Evolutionary conservation across 2,329 filamentous ascomycete genomes (phyloP), one percentile per base, ranked within the genome.

Genomic region (Colletotrichum aenigma): DNA sequence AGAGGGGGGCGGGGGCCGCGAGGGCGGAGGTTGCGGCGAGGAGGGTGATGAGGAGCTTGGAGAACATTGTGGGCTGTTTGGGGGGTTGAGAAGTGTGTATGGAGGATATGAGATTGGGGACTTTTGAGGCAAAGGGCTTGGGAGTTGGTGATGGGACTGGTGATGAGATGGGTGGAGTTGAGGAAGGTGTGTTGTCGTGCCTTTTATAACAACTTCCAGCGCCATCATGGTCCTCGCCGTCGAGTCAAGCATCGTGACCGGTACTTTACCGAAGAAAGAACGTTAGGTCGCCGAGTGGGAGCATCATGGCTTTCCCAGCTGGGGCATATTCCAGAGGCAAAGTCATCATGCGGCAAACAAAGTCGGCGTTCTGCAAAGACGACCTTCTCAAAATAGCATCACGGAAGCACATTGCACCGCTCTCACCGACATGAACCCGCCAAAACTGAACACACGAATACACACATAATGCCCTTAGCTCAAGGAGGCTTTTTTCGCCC

Each of bases 31-130:
- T 65, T 48, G 78, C 67, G 61, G 80, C 74, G 48, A 79, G 18
- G 32, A 78, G 61, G 28, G 79, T 55, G 56, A 80, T 24, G 68
- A 81, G n/a, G 8, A 77, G 77, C 56, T 78, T 79, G 79, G 80
- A 67, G 67, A 78, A 68, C 81, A 81, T 82, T 15, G 48, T 74
- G 66, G 32, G 38, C 13, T 9, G 34, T 30, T 24, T 32, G 6
- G 2, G 7, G 52, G 15, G 6, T 18, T 18, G 28, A 26, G 24
- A n/a, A 34, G 36, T 16, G 26, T 15, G 18, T 64, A 1, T 10
- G 8, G 38, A 43, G 10, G 34, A 16, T 28, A 6, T 16, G 24
- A 58, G 18, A 36, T 6, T 24, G n/a, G n/a, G n/a, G n/a, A n/a
- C n/a, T n/a, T n/a, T n/a, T n/a, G n/a, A n/a, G n/a, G n/a, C n/a